Evolutionary conservation across 2,329 filamentous ascomycete genomes (phyloP), one percentile per base, ranked within the genome.

Genomic region (Talaromyces atroroseus): DNA sequence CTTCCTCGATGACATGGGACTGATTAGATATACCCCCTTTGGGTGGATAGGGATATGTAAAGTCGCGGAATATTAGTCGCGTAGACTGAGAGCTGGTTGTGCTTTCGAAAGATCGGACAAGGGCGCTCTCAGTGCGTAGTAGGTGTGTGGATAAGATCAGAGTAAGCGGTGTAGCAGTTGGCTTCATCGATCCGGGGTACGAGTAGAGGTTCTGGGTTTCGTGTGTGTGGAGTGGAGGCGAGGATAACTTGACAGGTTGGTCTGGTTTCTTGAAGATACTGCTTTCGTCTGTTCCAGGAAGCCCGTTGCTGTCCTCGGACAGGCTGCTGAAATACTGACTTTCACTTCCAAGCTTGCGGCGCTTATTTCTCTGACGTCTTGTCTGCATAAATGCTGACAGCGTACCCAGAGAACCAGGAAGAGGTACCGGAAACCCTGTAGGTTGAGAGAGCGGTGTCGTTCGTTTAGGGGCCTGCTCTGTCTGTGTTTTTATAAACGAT

Each of bases 361-460:
- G 68, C 54, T 69, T 71, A 2, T 58, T 57, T 6, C 32, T 48
- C 32, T 60, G 62, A 23, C 77, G 75, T 54, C 77, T 74, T 7
- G 78, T 67, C 50, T 76, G 70, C 71, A 83, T 79, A 60, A 81
- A 84, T 26, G 74, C 77, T 5, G 76, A 70, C 29, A 83, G 63
- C 3, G 77, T 76, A 8, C 67, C 68, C 1, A 60, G 75, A 76
- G 62, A 77, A 5, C 20, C 29, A 1, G 45, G 21, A n/a, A 51
- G 20, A 21, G 49, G 18, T 2, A 7, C 16, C 12, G 29, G 5
- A 12, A 44, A 24, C 12, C 32, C 18, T 21, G n/a, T 21, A 1
- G 18, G 11, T 24, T 16, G 29, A n/a, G 20, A 18, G 8, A 18
- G 29, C 26, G 10, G 5, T 7, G 2, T 26, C 2, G 10, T 14